Evolutionary conservation across 2,329 filamentous ascomycete species (phyloP).

Genomic region (Neonectria hederae): DNA sequence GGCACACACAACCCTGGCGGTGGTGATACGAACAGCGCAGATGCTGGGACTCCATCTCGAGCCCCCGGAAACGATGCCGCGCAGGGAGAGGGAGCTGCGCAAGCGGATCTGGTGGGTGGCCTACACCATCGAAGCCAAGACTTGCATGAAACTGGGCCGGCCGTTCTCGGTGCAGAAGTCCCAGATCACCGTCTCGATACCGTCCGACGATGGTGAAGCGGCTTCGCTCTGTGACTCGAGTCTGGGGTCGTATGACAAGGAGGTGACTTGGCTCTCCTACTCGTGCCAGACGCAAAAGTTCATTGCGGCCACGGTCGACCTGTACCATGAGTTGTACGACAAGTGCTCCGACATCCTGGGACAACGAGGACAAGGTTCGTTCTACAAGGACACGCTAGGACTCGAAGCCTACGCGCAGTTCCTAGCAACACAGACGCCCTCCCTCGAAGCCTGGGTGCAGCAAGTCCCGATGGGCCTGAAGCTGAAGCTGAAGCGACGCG

Average conservation of each 20-base stretch:
- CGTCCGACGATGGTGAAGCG: slow-evolving; percentile 36
- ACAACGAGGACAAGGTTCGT: neutral
- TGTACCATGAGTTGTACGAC: slow-evolving; percentile 46
- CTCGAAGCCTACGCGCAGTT: slow-evolving; percentile 33
- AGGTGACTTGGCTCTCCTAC: slow-evolving; percentile 40
- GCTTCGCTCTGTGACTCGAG: slow-evolving; percentile 28
- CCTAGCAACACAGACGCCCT: slow-evolving; percentile 39
- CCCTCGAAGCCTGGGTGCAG: slow-evolving; percentile 37
- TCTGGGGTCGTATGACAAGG: slow-evolving; percentile 24
- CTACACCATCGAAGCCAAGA: slow-evolving; percentile 59
- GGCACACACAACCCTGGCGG: slow-evolving; percentile 51
- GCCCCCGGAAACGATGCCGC: slow-evolving; percentile 48
- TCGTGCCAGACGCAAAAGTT: slow-evolving; percentile 30
- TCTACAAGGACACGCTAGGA: slow-evolving; percentile 28
- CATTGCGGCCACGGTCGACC: slow-evolving; percentile 28
- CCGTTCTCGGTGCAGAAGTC: slow-evolving; percentile 50
- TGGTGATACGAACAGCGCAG: slow-evolving; percentile 56
- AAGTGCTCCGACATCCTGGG: slow-evolving; percentile 28
- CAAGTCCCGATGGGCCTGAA: slow-evolving; percentile 50
- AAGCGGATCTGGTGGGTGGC: slow-evolving; percentile 64
- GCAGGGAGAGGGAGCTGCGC: slow-evolving; percentile 52
- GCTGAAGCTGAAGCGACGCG: slow-evolving; percentile 49
- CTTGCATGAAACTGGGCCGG: slow-evolving; percentile 57
- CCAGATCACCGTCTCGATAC: slow-evolving; percentile 49
- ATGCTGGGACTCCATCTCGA: slow-evolving; percentile 60